Base-by-base conservation (phyloP, 2,329 filamentous ascomycete species). In the Xylariomycetidae sp. region DNA sequence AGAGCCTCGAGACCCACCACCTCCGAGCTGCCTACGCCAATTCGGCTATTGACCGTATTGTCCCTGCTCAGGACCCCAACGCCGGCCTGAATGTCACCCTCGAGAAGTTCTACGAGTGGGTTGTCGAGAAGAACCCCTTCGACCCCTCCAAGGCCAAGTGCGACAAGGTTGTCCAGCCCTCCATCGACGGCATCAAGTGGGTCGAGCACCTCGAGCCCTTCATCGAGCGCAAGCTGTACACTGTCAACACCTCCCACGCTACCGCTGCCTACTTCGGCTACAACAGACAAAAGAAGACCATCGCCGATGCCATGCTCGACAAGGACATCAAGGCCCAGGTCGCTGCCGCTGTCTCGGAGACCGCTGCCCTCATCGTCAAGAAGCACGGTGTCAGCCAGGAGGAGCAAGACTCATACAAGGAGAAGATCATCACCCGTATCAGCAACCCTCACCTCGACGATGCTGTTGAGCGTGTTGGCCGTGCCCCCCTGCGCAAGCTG, bases 51-150 rank as follows among this genome's bases (percentile, higher is more conserved):
- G 92, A 98, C 71, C 86, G 92, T 41, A 98, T 98, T 58, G 92
- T 96, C 16, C 92, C 92, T 10, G 85, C 87, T 26, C 92, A 96
- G 66, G 81, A 87, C 40, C 66, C 77, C 31, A 68, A 85, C 50
- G 76, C 82, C 16, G 88, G 88, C 35, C 74, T 98, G 27, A 81
- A 95, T 55, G 92, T 98, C 47, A 89, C 82, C 54, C 88, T 98
- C 29, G 92, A 98, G 74, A 92, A 92, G 67, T 98, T 96, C 73
- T 95, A 86, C 68, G 92, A 98, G 70, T 98, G 92, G 92, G 90
- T 92, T 24, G 89, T 98, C 32, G 92, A 98, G 58, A 69, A 78
- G 58, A 82, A 78, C 27, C 90, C 90, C 2, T 95, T 96, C 63
- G 72, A 80, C 44, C 76, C 81, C 43, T 67, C 74, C 34, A 45